A percentile compares a stretch with the other conserved stretches of the same genome.
These are phyloP conservation scores for Aspergillus pseudoviridinutans DNA, from an alignment of 2,329 filamentous ascomycete species.

Conservation along the genomic window DNA sequence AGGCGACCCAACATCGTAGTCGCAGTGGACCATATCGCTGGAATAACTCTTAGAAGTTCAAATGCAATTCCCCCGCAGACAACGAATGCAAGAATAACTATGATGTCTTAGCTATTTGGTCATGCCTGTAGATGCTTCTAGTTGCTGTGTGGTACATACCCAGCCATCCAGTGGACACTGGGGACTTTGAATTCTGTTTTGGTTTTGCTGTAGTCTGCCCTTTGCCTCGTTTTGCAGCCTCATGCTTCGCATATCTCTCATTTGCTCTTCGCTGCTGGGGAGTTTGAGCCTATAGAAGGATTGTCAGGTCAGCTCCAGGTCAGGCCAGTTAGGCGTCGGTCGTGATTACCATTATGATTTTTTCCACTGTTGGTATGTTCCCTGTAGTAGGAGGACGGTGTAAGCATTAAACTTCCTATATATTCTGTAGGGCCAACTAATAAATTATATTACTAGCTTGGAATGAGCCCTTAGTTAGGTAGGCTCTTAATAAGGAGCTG, in stretches of 20 bases:
- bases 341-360: background rate
- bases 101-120: conserved; percentile 11
- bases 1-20: conserved; percentile 24
- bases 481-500: background rate
- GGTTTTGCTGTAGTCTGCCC: conserved; percentile 41
- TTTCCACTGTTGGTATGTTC: background rate
- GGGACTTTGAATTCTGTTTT: conserved; percentile 50
- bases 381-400: background rate
- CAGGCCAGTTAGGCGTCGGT: background rate
- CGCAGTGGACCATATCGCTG: conserved; percentile 37
- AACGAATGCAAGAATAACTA: conserved; percentile 60
- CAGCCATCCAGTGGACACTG: conserved; percentile 56
- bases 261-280: conserved; percentile 63
- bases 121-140: background rate
- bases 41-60: conserved; percentile 49
- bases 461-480: background rate
- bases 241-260: conserved; percentile 55
- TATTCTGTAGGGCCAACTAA: background rate
- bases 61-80: conserved; percentile 59
- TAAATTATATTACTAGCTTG: background rate
- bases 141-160: conserved; percentile 45
- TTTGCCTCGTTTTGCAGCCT: conserved; percentile 59
- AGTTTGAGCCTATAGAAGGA: conserved; percentile 53
- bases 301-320: background rate
- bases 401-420: background rate